Percentiles rank a stretch among this genome's conserved stretches.
Conservation (phyloP, 768 basidiomycete species). For the Sporobolomyces pararoseus region DNA sequence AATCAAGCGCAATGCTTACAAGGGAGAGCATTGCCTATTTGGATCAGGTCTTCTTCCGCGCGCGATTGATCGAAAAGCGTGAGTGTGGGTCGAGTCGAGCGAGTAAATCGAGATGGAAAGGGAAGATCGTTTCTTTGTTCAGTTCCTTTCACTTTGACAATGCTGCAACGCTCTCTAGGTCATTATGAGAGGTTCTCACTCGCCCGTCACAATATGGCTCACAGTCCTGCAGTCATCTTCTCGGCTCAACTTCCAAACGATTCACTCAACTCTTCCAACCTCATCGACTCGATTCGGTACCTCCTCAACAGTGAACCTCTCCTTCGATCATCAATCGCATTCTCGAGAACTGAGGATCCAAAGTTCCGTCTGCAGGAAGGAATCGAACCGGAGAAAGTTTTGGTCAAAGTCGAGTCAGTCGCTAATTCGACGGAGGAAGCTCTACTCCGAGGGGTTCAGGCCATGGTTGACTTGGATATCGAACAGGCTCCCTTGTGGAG, state of each 20-base stretch:
- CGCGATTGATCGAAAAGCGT: too few relatives aligned
- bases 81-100: too few relatives aligned
- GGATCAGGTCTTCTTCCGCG: too few relatives aligned
- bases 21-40: too few relatives aligned
- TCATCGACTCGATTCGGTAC: not conserved
- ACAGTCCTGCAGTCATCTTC: conserved; percentile 1
- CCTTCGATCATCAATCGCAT: not conserved
- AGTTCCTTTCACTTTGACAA: not conserved
- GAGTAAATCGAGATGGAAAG: too few relatives aligned
- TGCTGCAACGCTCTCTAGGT: not conserved
- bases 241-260: not conserved
- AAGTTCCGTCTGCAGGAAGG: not conserved
- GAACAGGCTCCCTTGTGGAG: conserved; percentile 2
- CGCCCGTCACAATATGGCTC: conserved; percentile 5
- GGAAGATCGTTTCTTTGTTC: not conserved
- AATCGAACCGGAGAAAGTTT: not conserved
- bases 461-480: not conserved
- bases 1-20: too few relatives aligned
- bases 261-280: not conserved
- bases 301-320: not conserved
- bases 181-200: conserved; percentile 1
- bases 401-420: too few relatives aligned
- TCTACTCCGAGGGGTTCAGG: not conserved
- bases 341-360: not conserved
- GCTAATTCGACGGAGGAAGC: not conserved